Base-by-base conservation (phyloP, 305 asterid genomes). In the Coffea humblotiana region DNA sequence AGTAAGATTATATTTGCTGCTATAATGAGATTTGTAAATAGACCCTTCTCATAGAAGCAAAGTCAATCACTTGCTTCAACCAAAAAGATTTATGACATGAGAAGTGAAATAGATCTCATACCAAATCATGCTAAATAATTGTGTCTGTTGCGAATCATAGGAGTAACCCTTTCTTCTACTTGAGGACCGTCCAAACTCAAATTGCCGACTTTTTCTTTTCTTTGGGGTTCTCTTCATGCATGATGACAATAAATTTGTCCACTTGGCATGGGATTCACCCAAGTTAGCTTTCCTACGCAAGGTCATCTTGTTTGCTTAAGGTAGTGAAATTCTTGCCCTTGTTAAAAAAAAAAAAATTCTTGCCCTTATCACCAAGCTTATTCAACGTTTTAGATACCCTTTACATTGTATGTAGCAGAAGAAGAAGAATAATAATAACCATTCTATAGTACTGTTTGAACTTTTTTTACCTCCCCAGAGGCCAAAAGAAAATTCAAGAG, bases 251-350 rank as follows among this genome's bases (percentile, higher is more conserved):
- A 15, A 3, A 3, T 15, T 49, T 48, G 25, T 72, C 49, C 65
- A 27, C 66, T 43, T 74, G 65, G 58, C 67, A 52, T 16, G 35
- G 10, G 6, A 40, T 68, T 45, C 51, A 56, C 4, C 61, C 23
- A 13, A 56, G 19, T 74, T 66, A 74, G 66, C 49, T 14, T 54
- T 74, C 35, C 51, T 54, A 74, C 47, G 77, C 51, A 54, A 27
- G 67, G 77, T 45, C 77, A 74, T 52, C 18, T 32, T 32, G 67
- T 74, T 74, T 74, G 49, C 77, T 74, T 54, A 18, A 74, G 52
- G 77, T 74, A 32, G 29, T 45, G 77, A 74, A 74, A 74, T 52
- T 74, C 77, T 74, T 74, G 49, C 37, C 27, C 32, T 52, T 74
- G 77, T 29, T 29, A 29, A 1, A 29, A 29, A 29, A 29, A 29